Conservation (phyloP, 768 basidiomycete genomes). For the Suillus luteus region DNA sequence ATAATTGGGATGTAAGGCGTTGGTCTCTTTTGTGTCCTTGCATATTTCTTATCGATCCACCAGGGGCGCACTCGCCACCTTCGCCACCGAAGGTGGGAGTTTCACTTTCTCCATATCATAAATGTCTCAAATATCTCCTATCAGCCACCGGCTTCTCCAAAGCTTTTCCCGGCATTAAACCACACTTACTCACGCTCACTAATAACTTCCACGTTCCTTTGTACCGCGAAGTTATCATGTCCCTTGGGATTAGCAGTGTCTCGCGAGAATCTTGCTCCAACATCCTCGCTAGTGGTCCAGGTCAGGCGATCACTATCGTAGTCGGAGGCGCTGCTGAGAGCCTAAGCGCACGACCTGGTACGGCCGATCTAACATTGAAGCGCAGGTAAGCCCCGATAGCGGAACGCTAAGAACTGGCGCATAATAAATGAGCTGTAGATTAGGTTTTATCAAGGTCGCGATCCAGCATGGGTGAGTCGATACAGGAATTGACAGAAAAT, state of each 20-base stretch:
- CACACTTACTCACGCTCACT: slow-evolving; percentile 88
- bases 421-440: slow-evolving; percentile 37
- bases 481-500: slow-evolving; percentile 1
- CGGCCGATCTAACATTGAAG: slow-evolving; percentile 83
- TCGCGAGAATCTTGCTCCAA: slow-evolving; percentile 89
- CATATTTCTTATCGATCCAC: background rate
- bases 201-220: slow-evolving; percentile 92
- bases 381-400: slow-evolving; percentile 51
- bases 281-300: slow-evolving; percentile 66
- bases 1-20: slow-evolving; percentile 92
- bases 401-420: background rate
- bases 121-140: slow-evolving; percentile 11
- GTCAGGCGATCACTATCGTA: slow-evolving; percentile 86
- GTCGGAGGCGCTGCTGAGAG: slow-evolving; percentile 97
- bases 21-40: background rate
- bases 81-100: slow-evolving; percentile 82
- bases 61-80: slow-evolving; percentile 95
- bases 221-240: slow-evolving; percentile 88
- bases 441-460: slow-evolving; percentile 95
- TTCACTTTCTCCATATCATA: slow-evolving; percentile 3
- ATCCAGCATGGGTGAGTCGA: slow-evolving; percentile 78
- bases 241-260: slow-evolving; percentile 90
- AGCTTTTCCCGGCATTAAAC: slow-evolving; percentile 87
- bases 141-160: slow-evolving; percentile 87
- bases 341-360: slow-evolving; percentile 93